Evolutionary conservation across 2,329 filamentous ascomycete species (phyloP).

Genomic region (Colletotrichum euphorbiae): DNA sequence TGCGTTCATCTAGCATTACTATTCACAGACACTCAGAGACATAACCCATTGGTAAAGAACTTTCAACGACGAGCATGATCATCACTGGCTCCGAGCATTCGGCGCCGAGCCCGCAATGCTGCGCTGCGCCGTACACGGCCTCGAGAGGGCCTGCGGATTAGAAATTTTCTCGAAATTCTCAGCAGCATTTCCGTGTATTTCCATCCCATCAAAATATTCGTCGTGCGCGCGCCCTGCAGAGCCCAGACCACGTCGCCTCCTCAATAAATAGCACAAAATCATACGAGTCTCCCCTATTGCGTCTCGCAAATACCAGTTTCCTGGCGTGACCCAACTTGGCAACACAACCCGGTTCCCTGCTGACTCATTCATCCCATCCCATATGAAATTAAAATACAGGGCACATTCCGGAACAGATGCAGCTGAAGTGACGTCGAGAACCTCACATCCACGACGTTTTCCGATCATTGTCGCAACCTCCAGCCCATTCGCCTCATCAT

Average conservation of each 20-base stretch:
- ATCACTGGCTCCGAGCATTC: constrained; percentile 5
- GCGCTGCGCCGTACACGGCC: constrained; percentile 12
- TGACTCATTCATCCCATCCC: constrained; percentile 20
- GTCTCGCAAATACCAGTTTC: not conserved
- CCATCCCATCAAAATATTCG: not conserved
- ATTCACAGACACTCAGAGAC: too few relatives aligned
- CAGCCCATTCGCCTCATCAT: not conserved
- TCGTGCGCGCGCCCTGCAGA: not conserved
- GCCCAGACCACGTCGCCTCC: not conserved
- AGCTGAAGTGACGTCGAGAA: constrained; percentile 28
- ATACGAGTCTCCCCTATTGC: constrained; percentile 20
- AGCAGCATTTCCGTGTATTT: not conserved
- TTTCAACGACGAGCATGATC: not conserved
- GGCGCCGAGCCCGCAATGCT: constrained; percentile 21
- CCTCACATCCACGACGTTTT: not conserved
- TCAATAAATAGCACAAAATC: constrained; percentile 8
- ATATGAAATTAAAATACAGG: constrained; percentile 4
- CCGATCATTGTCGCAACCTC: not conserved
- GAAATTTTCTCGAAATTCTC: not conserved
- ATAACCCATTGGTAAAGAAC: too few relatives aligned
- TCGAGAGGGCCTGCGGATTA: constrained; percentile 6
- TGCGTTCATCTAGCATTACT: too few relatives aligned
- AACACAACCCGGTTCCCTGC: not conserved
- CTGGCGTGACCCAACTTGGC: constrained; percentile 10
- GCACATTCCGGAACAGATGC: not conserved